Evolutionary conservation across 805 yeast genomes (phyloP).

Genomic region (Sungouiozyma intestinalis): DNA sequence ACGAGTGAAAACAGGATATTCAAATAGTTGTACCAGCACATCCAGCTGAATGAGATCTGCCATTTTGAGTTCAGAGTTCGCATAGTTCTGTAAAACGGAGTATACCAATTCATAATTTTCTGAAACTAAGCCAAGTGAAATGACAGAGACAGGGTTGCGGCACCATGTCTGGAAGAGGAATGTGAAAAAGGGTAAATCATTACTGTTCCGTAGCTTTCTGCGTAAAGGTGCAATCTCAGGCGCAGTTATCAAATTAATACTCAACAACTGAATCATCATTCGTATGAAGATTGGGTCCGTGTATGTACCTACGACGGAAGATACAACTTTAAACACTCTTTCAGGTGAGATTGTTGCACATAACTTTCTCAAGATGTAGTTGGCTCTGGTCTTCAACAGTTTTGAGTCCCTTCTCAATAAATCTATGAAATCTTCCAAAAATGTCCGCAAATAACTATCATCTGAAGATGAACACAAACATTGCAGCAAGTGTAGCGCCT

Average conservation of each 20-base stretch:
- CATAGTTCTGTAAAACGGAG: constrained; percentile 67
- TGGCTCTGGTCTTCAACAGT: constrained; percentile 61
- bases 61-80: constrained; percentile 64
- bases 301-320: constrained; percentile 57
- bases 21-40: constrained; percentile 77
- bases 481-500: constrained; percentile 22
- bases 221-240: constrained; percentile 69
- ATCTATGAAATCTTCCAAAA: constrained; percentile 59
- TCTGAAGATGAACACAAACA: constrained; percentile 32
- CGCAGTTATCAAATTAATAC: constrained; percentile 76
- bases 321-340: constrained; percentile 68
- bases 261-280: constrained; percentile 75
- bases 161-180: constrained; percentile 85
- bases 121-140: constrained; percentile 75
- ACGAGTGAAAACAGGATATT: constrained; percentile 85
- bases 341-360: constrained; percentile 77
- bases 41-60: constrained; percentile 79
- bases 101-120: constrained; percentile 84
- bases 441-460: constrained; percentile 64
- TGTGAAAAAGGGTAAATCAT: constrained; percentile 63
- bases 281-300: constrained; percentile 61
- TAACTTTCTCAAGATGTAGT: constrained; percentile 71
- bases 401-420: constrained; percentile 63
- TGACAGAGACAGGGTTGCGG: constrained; percentile 77
- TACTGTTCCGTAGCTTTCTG: constrained; percentile 53